Evolutionary conservation across 1,139 yeast species (phyloP), one percentile per base, ranked within the genome.

Genomic region (Kodamaea sp.): DNA sequence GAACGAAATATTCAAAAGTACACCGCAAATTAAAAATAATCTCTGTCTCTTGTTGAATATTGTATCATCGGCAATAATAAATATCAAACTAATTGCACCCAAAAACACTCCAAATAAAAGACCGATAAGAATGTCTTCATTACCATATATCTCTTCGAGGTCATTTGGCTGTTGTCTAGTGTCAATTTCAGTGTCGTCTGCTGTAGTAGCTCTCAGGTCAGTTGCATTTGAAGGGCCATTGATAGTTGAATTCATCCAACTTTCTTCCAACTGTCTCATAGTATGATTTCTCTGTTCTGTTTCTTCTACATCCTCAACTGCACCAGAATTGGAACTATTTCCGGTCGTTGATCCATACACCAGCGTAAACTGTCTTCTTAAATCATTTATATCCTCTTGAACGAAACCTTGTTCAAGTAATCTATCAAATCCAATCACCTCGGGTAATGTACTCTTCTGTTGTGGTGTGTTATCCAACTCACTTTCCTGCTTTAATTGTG

Each of bases 171-270:
- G 55, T n/a, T 29, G 43, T 29, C 50, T 55, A 5, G 64, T 60
- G 7, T 35, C 43, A 1, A 35, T 33, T 7, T 39, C 41, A n/a
- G 24, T 41, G 8, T 43, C 47, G n/a, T 32, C 37, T n/a, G 27
- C 32, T 24, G 30, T 27, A 22, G 29, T 27, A 9, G 45, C 45
- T 11, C 37, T 34, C 20, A 15, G 20, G 10, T 35, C 41, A 28
- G 46, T 37, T n/a, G 30, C 29, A 23, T 31, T 25, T 38, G 10
- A 37, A 15, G 42, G 46, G 6, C 51, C 56, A 38, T 62, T 72
- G 6, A 79, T 88, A 0, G 92, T 84, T 36, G 85, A 81, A 52
- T 89, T 95, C 44, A 89, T 85, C 96, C 96, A 89, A 42, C 89
- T 71, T 50, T 89, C 97, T 55, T 89, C 97, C 46, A 88, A 60